Percentiles rank a stretch among this genome's conserved stretches.
Evolutionary conservation across 2,329 filamentous ascomycete genomes (phyloP).

Genomic region (Botrytis tulipae): DNA sequence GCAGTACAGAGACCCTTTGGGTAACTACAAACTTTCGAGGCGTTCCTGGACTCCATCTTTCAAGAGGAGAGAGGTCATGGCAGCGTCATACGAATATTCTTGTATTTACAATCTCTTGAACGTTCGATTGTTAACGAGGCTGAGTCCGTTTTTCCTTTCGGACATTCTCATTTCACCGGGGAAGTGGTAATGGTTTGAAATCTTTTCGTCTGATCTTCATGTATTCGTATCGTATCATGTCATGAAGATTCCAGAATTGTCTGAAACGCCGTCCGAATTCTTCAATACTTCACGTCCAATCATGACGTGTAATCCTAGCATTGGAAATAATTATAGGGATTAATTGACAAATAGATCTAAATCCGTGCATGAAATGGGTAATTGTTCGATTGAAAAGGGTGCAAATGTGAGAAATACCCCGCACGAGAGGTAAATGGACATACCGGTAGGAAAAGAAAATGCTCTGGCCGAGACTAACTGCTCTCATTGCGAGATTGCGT

Average conservation of each 20-base stretch:
- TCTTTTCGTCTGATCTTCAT: neutral
- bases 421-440: neutral
- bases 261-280: neutral
- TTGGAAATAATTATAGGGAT: neutral
- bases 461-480: neutral
- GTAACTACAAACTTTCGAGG: neutral
- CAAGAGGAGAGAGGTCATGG: neutral
- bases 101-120: neutral
- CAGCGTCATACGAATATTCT: neutral
- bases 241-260: neutral
- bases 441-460: neutral
- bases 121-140: constrained; percentile 13
- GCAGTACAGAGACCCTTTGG: neutral
- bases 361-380: neutral
- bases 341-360: neutral
- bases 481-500: neutral
- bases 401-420: neutral
- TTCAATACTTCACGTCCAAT: neutral
- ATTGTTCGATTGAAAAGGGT: neutral
- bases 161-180: neutral
- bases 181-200: neutral
- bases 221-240: neutral
- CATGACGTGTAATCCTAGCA: neutral
- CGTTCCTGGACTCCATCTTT: constrained; percentile 14
- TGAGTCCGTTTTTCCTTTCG: neutral